Evolutionary conservation across 805 yeast genomes (phyloP).

Genomic region (Monosporozyma unispora): DNA sequence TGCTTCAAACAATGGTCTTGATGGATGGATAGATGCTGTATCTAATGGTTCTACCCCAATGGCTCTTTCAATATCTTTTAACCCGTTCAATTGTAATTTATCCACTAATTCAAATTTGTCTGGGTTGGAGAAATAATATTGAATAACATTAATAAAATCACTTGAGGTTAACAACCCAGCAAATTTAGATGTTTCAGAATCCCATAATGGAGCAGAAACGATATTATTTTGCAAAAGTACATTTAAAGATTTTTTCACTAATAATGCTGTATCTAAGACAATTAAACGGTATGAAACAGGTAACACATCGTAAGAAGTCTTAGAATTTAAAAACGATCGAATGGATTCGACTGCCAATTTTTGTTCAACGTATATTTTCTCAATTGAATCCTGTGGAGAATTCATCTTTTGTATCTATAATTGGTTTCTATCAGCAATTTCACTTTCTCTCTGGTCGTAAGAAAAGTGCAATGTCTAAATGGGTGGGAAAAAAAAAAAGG

Average conservation of each 20-base stretch:
- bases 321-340: constrained; percentile 72
- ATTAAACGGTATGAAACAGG: constrained; percentile 91
- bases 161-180: constrained; percentile 89
- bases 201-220: constrained; percentile 96
- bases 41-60: constrained; percentile 83
- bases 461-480: too few relatives aligned
- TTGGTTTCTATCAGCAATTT: background rate
- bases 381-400: constrained; percentile 4
- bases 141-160: constrained; percentile 91
- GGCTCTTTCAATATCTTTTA: constrained; percentile 77
- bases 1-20: constrained; percentile 81
- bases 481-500: too few relatives aligned
- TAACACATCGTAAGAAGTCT: constrained; percentile 91
- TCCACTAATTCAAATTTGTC: constrained; percentile 85
- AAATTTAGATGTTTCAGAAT: constrained; percentile 76
- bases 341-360: constrained; percentile 72
- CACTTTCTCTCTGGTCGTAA: background rate
- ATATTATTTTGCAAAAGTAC: constrained; percentile 86
- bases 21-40: constrained; percentile 82
- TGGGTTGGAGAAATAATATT: constrained; percentile 83
- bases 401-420: background rate
- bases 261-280: constrained; percentile 83
- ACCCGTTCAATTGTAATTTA: constrained; percentile 71
- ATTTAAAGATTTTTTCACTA: constrained; percentile 84
- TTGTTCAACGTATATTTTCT: constrained; percentile 39